These are phyloP conservation scores for Biscogniauxia mediterranea DNA, from an alignment of 2,329 filamentous ascomycete genomes.

Conservation along the genomic window DNA sequence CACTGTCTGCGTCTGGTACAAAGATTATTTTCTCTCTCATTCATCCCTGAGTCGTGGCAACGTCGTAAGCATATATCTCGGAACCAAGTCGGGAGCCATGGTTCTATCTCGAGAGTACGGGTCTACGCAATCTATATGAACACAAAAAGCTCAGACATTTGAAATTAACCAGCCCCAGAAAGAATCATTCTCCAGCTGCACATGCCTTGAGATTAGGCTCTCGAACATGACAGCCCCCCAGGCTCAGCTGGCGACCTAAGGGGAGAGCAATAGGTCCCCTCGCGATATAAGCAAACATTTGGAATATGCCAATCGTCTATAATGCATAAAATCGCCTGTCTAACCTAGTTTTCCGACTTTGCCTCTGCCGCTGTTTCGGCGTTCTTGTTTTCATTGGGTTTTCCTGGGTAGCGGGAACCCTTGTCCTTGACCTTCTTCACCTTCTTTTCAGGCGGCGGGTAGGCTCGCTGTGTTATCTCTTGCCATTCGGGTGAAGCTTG, in stretches of 20 bases:
- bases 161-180: not conserved
- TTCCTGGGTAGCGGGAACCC: slow-evolving; percentile 43
- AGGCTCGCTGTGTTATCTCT: slow-evolving; percentile 71
- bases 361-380: not conserved
- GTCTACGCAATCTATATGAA: not conserved
- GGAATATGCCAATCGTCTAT: not conserved
- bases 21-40: no score
- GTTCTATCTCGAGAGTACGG: not conserved
- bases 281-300: not conserved
- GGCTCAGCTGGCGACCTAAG: no score
- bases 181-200: not conserved
- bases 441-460: slow-evolving; percentile 70
- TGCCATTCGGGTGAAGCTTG: slow-evolving; percentile 76
- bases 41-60: not conserved
- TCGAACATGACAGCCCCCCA: not conserved
- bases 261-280: not conserved
- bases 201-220: not conserved
- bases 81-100: not conserved
- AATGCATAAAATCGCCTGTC: not conserved
- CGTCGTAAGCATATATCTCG: not conserved
- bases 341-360: not conserved
- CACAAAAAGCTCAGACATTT: not conserved
- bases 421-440: slow-evolving; percentile 77
- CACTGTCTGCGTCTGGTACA: not conserved
- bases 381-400: not conserved